Conservation (phyloP, 2,329 filamentous ascomycete genomes). For the Talaromyces albobiverticillius region DNA sequence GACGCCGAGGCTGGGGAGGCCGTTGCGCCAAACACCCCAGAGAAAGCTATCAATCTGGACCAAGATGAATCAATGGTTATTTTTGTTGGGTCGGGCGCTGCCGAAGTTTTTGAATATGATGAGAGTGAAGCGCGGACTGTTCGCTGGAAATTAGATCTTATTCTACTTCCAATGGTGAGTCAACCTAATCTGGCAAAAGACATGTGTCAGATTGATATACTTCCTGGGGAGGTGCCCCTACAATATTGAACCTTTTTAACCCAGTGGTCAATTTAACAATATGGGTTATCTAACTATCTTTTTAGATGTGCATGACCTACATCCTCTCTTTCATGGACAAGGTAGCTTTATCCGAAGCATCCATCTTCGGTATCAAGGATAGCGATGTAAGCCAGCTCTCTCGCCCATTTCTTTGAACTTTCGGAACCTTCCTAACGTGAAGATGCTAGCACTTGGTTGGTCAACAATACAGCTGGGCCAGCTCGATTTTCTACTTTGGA, state of each 20-base stretch:
- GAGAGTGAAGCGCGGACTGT: not conserved
- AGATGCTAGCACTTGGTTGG: not conserved
- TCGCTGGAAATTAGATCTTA: not conserved
- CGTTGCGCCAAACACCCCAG: too few species aligned
- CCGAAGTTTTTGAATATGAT: not conserved
- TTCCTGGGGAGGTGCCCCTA: too few species aligned
- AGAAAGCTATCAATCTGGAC: too few species aligned
- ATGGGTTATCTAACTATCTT: too few species aligned
- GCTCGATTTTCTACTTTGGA: slow-evolving; percentile 2
- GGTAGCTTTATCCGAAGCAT: not conserved
- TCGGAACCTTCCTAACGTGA: too few species aligned
- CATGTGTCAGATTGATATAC: too few species aligned
- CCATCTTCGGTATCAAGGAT: not conserved
- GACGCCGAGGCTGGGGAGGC: too few species aligned
- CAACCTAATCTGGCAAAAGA: not conserved
- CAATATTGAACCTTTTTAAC: too few species aligned
- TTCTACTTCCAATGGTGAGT: not conserved
- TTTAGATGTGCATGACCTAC: not conserved
- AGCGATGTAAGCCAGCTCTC: not conserved
- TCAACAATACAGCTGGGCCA: not conserved
- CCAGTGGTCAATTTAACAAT: too few species aligned
- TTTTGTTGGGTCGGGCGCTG: not conserved
- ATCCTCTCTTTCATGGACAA: not conserved
- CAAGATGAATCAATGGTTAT: too few species aligned
- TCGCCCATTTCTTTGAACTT: not conserved